Evolutionary conservation across 257 asterid genomes (phyloP), one percentile per base, ranked within the genome.

Genomic region (Cruciata laevipes): DNA sequence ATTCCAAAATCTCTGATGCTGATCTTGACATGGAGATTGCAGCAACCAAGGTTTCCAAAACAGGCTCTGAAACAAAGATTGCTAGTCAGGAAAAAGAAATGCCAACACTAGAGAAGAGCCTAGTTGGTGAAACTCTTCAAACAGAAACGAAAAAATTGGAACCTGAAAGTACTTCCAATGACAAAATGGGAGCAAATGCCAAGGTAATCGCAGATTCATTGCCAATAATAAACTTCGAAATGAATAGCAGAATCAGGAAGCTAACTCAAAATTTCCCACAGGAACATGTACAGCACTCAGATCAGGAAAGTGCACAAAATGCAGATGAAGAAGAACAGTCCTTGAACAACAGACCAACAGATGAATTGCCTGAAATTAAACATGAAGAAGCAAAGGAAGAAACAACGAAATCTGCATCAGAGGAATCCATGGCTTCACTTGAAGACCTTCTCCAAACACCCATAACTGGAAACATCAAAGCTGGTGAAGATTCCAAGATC

Each of bases 371-470:
- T 5, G 32, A 64, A 18, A 33, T 44, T n/a, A 60, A 61, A 44
- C 31, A 14, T n/a, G 35, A 37, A 21, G 68, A 27, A 70, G 42
- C 33, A 40, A 35, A 44, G 55, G 71, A 69, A 74, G 24, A 53
- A 44, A 69, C 47, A 33, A 61, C 25, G 0, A 13, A 49, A 37
- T 10, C 66, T 31, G n/a, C 17, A 23, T 25, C 67, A 16, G 30
- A 56, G 60, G 25, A 20, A 42, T 17, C 68, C n/a, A 44, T 70
- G 61, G 44, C 76, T 68, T 74, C 82, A 47, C 71, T 71, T 9
- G 58, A 81, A 5, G 74, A 81, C 75, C 81, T 76, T 71, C 72
- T 76, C 68, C 75, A 71, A 24, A 75, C 35, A 38, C 61, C 87
- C n/a, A 11, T 18, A 20, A 66, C 77, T 70, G 77, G 69, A 56